phyloP scores from a whole-genome alignment of 192 early-diverging fungal genomes.

The Rhizophagus prolifer region DNA sequence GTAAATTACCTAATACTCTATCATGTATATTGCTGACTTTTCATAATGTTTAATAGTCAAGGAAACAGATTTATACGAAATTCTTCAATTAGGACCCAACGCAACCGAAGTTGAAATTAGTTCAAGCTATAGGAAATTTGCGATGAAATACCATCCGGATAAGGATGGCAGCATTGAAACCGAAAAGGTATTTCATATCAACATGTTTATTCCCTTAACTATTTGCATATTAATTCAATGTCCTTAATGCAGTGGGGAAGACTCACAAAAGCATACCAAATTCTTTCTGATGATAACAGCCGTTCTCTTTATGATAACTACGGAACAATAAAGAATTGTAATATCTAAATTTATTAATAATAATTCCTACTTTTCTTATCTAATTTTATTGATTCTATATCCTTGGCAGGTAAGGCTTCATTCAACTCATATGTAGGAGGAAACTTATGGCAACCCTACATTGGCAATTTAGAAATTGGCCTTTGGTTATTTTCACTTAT shows the following conservation, averaged over 20 bases:
- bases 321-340: not conserved
- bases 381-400: not conserved
- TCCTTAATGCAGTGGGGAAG: not conserved
- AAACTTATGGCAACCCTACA: constrained; percentile 1
- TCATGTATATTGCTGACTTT: not conserved
- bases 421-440: constrained; percentile 1
- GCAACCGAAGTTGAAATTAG: constrained; percentile 84
- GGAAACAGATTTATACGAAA: constrained; percentile 88
- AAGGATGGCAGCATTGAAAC: constrained; percentile 45
- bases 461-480: constrained; percentile 16
- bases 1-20: not conserved
- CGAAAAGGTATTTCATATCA: not conserved
- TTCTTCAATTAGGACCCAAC: constrained; percentile 69
- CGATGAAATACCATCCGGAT: constrained; percentile 82
- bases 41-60: not conserved
- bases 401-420: not conserved
- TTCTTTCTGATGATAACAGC: not conserved
- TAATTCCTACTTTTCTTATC: not conserved
- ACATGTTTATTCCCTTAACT: not conserved
- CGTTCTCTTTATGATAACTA: constrained; percentile 4
- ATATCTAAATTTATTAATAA: constrained; percentile 26
- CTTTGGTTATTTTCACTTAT: not conserved
- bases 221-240: not conserved
- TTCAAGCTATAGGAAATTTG: constrained; percentile 93
- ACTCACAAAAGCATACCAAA: not conserved